Percentiles rank a stretch among this genome's conserved stretches.
phyloP scores from a whole-genome alignment of 768 basidiomycete genomes.

The Cystobasidiopsis lactophilus region DNA sequence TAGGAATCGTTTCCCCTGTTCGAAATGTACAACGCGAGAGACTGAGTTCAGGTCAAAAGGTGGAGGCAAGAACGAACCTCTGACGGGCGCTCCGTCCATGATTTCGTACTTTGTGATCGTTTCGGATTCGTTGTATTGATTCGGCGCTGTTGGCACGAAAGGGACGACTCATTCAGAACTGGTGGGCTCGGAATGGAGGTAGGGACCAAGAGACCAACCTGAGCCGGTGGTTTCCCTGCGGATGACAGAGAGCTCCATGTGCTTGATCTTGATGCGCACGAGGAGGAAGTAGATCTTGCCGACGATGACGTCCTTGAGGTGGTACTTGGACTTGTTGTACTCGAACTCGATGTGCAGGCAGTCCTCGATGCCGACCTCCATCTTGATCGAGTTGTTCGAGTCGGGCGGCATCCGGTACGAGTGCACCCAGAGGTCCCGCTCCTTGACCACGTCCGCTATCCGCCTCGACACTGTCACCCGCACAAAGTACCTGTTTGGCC shows the following conservation, averaged over 20 bases:
- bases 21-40: no score
- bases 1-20: slow-evolving; percentile 97
- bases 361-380: slow-evolving; percentile 99
- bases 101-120: slow-evolving; percentile 99
- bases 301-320: slow-evolving; percentile 94
- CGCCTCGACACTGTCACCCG: slow-evolving; percentile 73
- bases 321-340: slow-evolving; percentile 99
- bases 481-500: slow-evolving; percentile 50
- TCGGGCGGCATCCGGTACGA: slow-evolving; percentile 97
- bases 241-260: slow-evolving; percentile 97
- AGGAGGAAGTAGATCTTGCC: slow-evolving; percentile 99
- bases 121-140: slow-evolving; percentile 96
- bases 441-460: slow-evolving; percentile 81
- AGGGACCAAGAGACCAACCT: slow-evolving; percentile 1
- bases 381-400: slow-evolving; percentile 93
- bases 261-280: slow-evolving; percentile 95
- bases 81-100: slow-evolving; percentile 95
- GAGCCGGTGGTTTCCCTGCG: slow-evolving; percentile 89
- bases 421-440: slow-evolving; percentile 92
- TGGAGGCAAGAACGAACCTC: no score
- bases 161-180: background rate
- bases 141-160: slow-evolving; percentile 38
- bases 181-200: background rate
- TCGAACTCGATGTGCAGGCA: slow-evolving; percentile 98
- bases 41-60: background rate